phyloP scores from a whole-genome alignment of 75 land plant species.

The Cupressus sempervirens region DNA sequence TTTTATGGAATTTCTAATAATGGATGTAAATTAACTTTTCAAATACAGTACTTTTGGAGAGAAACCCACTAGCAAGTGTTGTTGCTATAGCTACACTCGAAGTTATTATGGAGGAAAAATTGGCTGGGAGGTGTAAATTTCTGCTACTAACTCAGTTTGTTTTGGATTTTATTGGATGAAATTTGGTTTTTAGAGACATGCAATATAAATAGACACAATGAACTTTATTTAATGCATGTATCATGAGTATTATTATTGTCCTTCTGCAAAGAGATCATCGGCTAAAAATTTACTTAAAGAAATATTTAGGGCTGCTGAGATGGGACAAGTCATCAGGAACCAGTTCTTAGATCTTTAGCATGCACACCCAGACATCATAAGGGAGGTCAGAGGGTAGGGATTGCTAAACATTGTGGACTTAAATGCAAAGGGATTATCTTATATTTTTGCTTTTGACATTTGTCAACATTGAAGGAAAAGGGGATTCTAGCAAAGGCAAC shows the following conservation, averaged over 20 bases:
- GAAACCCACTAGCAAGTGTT: constrained; percentile 95
- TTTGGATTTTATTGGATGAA: not conserved
- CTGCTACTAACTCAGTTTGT: not conserved
- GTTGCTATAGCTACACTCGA: constrained; percentile 91
- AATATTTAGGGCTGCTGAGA: constrained; percentile 58
- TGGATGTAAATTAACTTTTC: not conserved
- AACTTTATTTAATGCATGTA: not conserved
- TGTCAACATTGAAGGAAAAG: constrained; percentile 89
- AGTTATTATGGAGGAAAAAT: constrained; percentile 73
- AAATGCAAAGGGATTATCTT: constrained; percentile 44
- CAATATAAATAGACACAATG: not conserved
- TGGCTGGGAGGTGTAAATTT: constrained; percentile 71
- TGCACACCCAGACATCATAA: constrained; percentile 56
- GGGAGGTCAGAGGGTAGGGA: constrained; percentile 92
- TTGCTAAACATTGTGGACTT: constrained; percentile 91
- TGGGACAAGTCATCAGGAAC: constrained; percentile 68
- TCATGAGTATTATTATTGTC: not conserved
- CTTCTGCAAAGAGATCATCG: not conserved
- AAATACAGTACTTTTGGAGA: constrained; percentile 90
- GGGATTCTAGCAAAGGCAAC: constrained; percentile 98
- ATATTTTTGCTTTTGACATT: constrained; percentile 84
- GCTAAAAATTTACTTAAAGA: not conserved
- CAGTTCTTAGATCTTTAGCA: constrained; percentile 53
- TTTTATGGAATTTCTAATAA: not conserved
- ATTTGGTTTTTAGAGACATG: not conserved